Evolutionary conservation across 768 basidiomycete species (phyloP).

Genomic region (Grammothele lineata): DNA sequence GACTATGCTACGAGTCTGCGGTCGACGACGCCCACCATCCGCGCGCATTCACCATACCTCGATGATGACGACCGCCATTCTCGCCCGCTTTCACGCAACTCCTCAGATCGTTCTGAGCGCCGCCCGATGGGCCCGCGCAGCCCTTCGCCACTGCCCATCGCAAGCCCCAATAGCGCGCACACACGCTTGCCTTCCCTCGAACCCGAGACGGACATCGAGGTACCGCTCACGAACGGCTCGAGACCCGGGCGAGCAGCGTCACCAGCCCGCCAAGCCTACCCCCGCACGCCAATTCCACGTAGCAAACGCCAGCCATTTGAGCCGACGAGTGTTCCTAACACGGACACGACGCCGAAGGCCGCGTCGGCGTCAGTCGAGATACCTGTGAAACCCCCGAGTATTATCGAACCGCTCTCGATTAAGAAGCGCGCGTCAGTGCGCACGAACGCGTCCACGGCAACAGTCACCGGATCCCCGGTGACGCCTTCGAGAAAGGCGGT

Average conservation of each 20-base stretch:
- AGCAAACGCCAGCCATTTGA: slow-evolving; percentile 69
- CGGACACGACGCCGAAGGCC: slow-evolving; percentile 50
- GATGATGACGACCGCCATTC: slow-evolving; percentile 23
- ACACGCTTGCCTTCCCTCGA: slow-evolving; percentile 36
- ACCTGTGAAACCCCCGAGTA: slow-evolving; percentile 34
- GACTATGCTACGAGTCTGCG: slow-evolving; percentile 29
- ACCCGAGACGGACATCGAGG: slow-evolving; percentile 38
- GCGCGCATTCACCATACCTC: slow-evolving; percentile 13
- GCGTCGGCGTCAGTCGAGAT: slow-evolving; percentile 24
- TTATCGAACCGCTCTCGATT: slow-evolving; percentile 76
- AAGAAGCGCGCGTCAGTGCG: slow-evolving; percentile 77
- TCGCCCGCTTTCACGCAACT: slow-evolving; percentile 43
- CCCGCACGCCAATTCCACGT: slow-evolving; percentile 53
- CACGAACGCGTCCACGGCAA: slow-evolving; percentile 25
- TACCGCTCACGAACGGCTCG: slow-evolving; percentile 30
- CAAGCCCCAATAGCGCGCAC: slow-evolving; percentile 29
- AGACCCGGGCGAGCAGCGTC: too few relatives aligned
- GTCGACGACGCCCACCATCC: slow-evolving; percentile 43
- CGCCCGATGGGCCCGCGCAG: slow-evolving; percentile 72
- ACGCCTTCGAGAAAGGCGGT: slow-evolving; percentile 26
- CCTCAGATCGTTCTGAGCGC: slow-evolving; percentile 52
- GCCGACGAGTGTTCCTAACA: slow-evolving; percentile 38
- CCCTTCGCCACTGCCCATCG: slow-evolving; percentile 66
- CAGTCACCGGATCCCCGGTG: slow-evolving; percentile 21
- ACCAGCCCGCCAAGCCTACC: slow-evolving; percentile 22